Evolutionary conservation across 2,329 filamentous ascomycete species (phyloP).

Genomic region (Alternaria dauci): DNA sequence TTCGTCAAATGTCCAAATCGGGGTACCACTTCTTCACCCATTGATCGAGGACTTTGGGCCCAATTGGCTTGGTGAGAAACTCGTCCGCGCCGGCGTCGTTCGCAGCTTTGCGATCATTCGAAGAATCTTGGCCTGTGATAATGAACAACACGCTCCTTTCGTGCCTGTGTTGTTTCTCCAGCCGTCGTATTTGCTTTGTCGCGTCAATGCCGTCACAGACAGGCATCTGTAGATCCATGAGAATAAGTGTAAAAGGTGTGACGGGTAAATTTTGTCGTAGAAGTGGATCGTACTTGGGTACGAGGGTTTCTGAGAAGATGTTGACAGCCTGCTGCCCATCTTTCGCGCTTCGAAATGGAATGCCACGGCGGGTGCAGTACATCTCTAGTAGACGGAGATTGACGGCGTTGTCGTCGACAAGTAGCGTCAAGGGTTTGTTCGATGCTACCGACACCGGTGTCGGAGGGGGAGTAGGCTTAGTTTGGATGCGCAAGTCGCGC

Average conservation of each 20-base stretch:
- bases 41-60: conserved; percentile 39
- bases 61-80: conserved; percentile 46
- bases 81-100: conserved; percentile 41
- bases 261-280: conserved; percentile 5
- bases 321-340: conserved; percentile 55
- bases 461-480: neutral
- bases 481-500: conserved; percentile 13
- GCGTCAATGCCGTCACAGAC: conserved; percentile 50
- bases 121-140: conserved; percentile 46
- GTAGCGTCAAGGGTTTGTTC: conserved; percentile 40
- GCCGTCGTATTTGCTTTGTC: conserved; percentile 43
- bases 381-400: conserved; percentile 58
- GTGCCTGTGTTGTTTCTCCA: conserved; percentile 39
- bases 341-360: conserved; percentile 49
- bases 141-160: conserved; percentile 43
- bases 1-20: conserved; percentile 16
- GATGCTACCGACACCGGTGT: neutral
- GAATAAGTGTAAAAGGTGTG: conserved; percentile 43
- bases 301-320: conserved; percentile 31
- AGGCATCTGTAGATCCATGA: conserved; percentile 57
- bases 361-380: conserved; percentile 56
- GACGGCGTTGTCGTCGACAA: conserved; percentile 58
- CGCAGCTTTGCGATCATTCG: conserved; percentile 33
- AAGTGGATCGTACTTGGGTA: conserved; percentile 12
- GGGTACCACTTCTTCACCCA: conserved; percentile 34